Evolutionary conservation across 2,329 filamentous ascomycete species (phyloP), one percentile per base, ranked within the genome.

Genomic region (Aspergillus sp.): DNA sequence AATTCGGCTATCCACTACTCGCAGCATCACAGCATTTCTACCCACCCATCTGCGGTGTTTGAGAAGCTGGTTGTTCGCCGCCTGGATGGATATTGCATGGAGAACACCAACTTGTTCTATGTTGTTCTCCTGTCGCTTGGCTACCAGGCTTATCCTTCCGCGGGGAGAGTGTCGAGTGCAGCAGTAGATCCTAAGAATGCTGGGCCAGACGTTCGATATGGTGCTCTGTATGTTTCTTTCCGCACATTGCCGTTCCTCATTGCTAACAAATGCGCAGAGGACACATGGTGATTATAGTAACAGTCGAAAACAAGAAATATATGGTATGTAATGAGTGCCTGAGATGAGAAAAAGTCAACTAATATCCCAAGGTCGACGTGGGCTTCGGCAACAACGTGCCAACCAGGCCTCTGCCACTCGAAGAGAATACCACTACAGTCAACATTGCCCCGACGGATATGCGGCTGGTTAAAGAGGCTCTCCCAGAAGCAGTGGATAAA

Each of bases 311-410:
- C 6, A 75, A 75, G 40, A 77, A 78, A 27, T 78, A 76, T 53
- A 70, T 75, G 66, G 74, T 76, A 56, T 51, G 66, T 19, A 24
- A 33, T 17, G n/a, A 21, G 40, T 11, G 8, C 27, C 51, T 37
- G 35, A 37, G 12, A 24, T 35, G 35, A 21, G 24, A 27, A 27
- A 27, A n/a, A 52, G 21, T 19, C 17, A 37, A 41, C 17, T 55
- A 24, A 40, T 23, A 37, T 9, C 9, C 15, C 40, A 31, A 82
- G 66, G 70, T 84, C 9, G 88, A 90, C 67, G 83, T 87, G 11
- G 84, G 81, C 4, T 90, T 90, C 66, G 87, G 87, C 47, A 84
- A 83, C 19, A 83, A 86, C 64, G 83, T 84, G 7, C 78, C 85
- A 3, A 86, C 82, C 2, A 72, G 73, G 15, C 86, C 87, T 6